Evolutionary conservation across 2,329 filamentous ascomycete genomes (phyloP).

Genomic region (Hymenoscyphus salicellus): DNA sequence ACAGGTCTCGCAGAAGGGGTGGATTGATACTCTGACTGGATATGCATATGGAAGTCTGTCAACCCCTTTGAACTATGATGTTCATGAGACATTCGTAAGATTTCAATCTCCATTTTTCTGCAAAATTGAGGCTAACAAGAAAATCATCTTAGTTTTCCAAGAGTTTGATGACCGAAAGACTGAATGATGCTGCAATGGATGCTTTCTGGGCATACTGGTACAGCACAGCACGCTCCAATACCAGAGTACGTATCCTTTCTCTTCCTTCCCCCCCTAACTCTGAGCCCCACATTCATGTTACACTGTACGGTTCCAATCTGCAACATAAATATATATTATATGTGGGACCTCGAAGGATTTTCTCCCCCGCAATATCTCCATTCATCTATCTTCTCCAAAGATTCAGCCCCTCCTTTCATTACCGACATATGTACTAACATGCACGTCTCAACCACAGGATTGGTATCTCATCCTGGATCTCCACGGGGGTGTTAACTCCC

Average conservation of each 20-base stretch:
- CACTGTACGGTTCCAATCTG: neutral
- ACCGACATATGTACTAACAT: neutral
- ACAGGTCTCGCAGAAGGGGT: conserved; percentile 10
- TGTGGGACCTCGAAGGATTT: too few relatives aligned
- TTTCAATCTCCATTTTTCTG: neutral
- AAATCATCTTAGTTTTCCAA: conserved; percentile 18
- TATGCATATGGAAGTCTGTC: conserved; percentile 19
- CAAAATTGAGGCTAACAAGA: neutral
- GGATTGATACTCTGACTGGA: conserved; percentile 17
- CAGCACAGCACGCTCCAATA: conserved; percentile 6
- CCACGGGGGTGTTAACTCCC: conserved; percentile 21
- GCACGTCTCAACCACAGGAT: conserved; percentile 7
- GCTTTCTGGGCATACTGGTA: conserved; percentile 21
- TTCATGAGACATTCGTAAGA: conserved; percentile 25
- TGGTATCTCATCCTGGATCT: conserved; percentile 26
- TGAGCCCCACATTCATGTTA: neutral
- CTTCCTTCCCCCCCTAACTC: neutral
- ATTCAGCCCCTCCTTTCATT: neutral
- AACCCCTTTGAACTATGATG: conserved; percentile 19
- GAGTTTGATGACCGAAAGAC: conserved; percentile 19
- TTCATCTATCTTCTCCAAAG: neutral
- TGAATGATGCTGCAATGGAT: conserved; percentile 13
- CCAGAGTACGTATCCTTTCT: neutral
- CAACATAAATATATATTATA: too few relatives aligned
- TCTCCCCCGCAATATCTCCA: neutral